These are phyloP conservation scores for Malus hybrid DNA, from an alignment of 331 rosid genomes.

Conservation along the genomic window DNA sequence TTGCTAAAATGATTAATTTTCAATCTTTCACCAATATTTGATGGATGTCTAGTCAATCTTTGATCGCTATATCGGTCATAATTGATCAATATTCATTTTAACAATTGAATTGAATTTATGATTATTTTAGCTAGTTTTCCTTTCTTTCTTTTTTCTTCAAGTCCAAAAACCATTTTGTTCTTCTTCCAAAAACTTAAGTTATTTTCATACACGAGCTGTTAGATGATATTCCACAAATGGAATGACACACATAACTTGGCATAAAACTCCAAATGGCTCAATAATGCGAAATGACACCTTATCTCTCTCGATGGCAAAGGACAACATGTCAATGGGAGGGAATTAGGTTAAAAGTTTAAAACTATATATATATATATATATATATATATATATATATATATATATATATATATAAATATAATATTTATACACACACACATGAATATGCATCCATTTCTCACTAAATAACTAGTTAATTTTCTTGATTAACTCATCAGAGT, in stretches of 20 bases:
- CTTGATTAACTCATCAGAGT: no score
- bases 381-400: not conserved
- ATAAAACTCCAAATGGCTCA: constrained; percentile 19
- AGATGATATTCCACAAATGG: not conserved
- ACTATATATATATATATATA: not conserved
- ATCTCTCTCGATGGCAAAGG: not conserved
- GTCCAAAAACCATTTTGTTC: not conserved
- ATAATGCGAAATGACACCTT: constrained; percentile 28
- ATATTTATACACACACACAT: no score
- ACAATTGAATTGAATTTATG: not conserved
- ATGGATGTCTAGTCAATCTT: no score
- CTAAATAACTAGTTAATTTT: no score
- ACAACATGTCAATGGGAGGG: not conserved
- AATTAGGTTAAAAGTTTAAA: not conserved
- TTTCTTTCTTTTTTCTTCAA: no score
- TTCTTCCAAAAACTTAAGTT: not conserved
- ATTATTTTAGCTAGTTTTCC: no score
- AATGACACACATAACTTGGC: constrained; percentile 8
- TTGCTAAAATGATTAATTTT: not conserved
- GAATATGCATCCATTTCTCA: no score
- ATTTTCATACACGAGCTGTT: not conserved
- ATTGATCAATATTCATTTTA: not conserved
- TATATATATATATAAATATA: no score
- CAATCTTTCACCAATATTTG: no score
- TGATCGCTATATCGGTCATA: not conserved